These are phyloP conservation scores for Xylariales sp. DNA, from an alignment of 2,329 filamentous ascomycete species.

Conservation along the genomic window DNA sequence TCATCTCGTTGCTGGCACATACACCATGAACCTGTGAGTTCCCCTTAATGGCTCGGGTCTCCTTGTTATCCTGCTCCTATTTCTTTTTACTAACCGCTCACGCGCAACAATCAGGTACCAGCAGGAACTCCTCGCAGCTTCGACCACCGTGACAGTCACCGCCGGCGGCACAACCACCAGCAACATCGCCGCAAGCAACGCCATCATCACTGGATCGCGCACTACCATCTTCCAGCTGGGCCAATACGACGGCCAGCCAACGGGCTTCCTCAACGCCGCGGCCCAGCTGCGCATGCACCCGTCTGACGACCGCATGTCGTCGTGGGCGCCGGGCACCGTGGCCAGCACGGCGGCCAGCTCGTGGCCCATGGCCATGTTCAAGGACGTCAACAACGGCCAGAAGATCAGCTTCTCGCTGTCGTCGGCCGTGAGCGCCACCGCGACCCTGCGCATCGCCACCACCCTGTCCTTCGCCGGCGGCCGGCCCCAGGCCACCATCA, in stretches of 20 bases:
- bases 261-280: constrained; percentile 53
- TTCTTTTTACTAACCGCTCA: neutral
- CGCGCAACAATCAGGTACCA: constrained; percentile 35
- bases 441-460: constrained; percentile 51
- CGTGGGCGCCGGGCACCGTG: constrained; percentile 47
- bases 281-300: constrained; percentile 57
- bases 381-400: constrained; percentile 39
- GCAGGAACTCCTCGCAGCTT: constrained; percentile 47
- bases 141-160: constrained; percentile 37
- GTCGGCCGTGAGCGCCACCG: constrained; percentile 33
- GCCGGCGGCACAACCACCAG: constrained; percentile 41
- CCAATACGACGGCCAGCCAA: constrained; percentile 51
- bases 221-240: constrained; percentile 51
- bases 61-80: neutral
- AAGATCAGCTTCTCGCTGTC: constrained; percentile 36
- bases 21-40: constrained; percentile 48
- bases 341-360: constrained; percentile 39
- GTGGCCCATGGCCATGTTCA: constrained; percentile 56
- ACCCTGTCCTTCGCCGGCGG: constrained; percentile 52
- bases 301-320: constrained; percentile 47
- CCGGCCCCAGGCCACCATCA: constrained; percentile 40
- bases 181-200: constrained; percentile 38
- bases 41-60: too few relatives aligned
- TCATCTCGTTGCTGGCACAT: constrained; percentile 54
- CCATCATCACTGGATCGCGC: constrained; percentile 30